Evolutionary conservation across 1,284 basidiomycete species (phyloP), one percentile per base, ranked within the genome.

Genomic region (Sporisorium sorghi): DNA sequence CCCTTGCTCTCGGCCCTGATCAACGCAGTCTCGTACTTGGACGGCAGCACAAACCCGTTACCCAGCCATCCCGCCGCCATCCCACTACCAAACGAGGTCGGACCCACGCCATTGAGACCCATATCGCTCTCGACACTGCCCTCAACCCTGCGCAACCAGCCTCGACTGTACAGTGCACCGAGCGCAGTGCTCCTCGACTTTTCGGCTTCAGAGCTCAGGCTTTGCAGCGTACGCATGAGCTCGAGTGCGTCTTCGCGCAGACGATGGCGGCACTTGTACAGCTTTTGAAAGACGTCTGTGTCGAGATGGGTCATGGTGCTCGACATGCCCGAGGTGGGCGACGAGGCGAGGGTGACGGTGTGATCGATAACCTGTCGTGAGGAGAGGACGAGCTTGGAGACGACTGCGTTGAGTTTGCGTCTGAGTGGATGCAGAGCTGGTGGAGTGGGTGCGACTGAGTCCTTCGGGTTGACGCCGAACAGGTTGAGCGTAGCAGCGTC

Each of bases 341-440:
- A 74, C 2, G 72, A 74, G 26, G 66, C 62, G 4, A 74, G 72
- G 7, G 72, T 74, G 51, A 74, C 66, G 17, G 66, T 70, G 49
- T 79, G 75, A 32, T 80, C 78, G 51, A 84, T 81, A 44, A 83
- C 80, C 37, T 87, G 85, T 5, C 87, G 84, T 9, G 86, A 80
- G 11, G 86, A 86, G 3, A 87, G 82, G 12, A 86, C 83, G 19
- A 87, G 83, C 60, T 86, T 87, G 23, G 86, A 86, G 15, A 87
- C 82, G 8, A 86, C 85, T 0, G 86, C 85, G 17, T 85, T 86
- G 51, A 87, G 84, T 56, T 86, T 87, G 33, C 85, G 85, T 28
- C 86, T 84, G 26, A 83, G 76, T 2, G 82, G 82, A 19, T 85
- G 83, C 26, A 87, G 80, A 5, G 50, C 23, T 21, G 35, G 37